These are phyloP conservation scores for Purpureocillium takamizusanense DNA, from an alignment of 2,329 filamentous ascomycete genomes.

Conservation along the genomic window DNA sequence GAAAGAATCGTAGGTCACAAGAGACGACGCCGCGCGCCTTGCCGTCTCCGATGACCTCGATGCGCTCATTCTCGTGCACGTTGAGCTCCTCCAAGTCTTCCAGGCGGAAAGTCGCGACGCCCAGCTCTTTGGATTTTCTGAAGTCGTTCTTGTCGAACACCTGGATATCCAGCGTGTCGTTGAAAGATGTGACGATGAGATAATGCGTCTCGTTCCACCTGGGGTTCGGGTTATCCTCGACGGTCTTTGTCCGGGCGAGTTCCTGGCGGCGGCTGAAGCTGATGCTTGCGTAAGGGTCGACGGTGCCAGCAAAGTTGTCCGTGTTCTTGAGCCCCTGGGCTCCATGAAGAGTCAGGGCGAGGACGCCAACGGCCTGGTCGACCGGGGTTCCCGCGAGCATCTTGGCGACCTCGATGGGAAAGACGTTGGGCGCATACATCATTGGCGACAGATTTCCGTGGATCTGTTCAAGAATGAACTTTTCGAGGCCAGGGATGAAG, in stretches of 20 bases:
- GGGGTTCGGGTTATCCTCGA: conserved; percentile 77
- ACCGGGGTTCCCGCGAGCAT: conserved; percentile 91
- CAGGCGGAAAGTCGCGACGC: conserved; percentile 73
- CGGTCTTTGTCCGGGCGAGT: conserved; percentile 80
- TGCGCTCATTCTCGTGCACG: conserved; percentile 72
- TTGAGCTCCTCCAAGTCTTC: conserved; percentile 70
- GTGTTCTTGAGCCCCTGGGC: conserved; percentile 90
- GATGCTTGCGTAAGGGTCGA: conserved; percentile 81
- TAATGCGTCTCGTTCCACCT: conserved; percentile 97
- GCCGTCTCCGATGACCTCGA: conserved; percentile 79
- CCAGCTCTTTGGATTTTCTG: conserved; percentile 93
- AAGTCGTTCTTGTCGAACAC: conserved; percentile 92
- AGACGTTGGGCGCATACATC: conserved; percentile 97
- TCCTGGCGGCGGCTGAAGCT: conserved; percentile 76
- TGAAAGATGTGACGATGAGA: conserved; percentile 84
- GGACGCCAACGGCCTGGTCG: conserved; percentile 89
- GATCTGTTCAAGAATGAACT: conserved; percentile 92
- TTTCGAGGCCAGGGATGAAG: conserved; percentile 90
- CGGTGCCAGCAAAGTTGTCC: conserved; percentile 84
- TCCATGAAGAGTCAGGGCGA: conserved; percentile 85
- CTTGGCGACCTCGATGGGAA: conserved; percentile 97
- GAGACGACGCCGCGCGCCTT: conserved; percentile 73
- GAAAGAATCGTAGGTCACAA: conserved; percentile 89
- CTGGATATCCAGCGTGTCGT: conserved; percentile 76
- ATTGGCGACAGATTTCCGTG: conserved; percentile 90